Base-by-base conservation (phyloP, 495 filamentous ascomycete species). In the Staphylotrichum longicolle region DNA sequence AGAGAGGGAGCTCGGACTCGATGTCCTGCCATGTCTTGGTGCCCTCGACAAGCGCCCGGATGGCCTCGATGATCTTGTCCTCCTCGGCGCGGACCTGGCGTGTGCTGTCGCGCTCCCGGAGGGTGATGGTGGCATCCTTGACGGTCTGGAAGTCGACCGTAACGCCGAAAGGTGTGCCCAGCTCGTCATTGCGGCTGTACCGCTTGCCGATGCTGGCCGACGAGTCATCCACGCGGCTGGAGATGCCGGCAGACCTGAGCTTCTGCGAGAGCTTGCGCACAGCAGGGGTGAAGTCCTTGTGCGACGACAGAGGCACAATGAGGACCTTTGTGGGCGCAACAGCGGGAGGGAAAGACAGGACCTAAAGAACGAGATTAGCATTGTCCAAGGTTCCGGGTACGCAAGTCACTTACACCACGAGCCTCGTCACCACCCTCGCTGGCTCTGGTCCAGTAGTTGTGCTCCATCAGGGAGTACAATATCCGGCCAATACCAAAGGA, bases 401-500 rank as follows among this genome's bases (percentile, higher is more conserved):
- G 42, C 6, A 40, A 20, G 10, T 2, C 41, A 75, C 84, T 77
- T 78, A 87, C 88, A 69, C 82, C 81, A 63, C 88, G 86, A 27
- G 86, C 81, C 67, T 85, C 87, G 62, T 90, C 88, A 52, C 78
- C 84, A 58, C 82, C 86, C 12, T 89, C 86, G 60, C 77, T 83
- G 30, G 70, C 79, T 47, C 88, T 81, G 44, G 82, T 84, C 89
- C 88, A 93, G 80, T 88, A 92, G 65, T 80, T 81, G 72, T 93
- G 90, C 76, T 93, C 89, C 56, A 91, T 84, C 66, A 91, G 73
- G 64, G 84, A 84, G 77, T 91, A 91, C 52, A 93, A 71, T 42
- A 92, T 91, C 53, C 89, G 82, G 52, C 90, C 89, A 64, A 93
- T 90, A 75, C 90, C 89, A 68, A 93, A 93, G 8, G 89, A 91